Evolutionary conservation across 108 stramenopile genomes (phyloP), one percentile per base, ranked within the genome.

Genomic region (Conticribra guillardii): DNA sequence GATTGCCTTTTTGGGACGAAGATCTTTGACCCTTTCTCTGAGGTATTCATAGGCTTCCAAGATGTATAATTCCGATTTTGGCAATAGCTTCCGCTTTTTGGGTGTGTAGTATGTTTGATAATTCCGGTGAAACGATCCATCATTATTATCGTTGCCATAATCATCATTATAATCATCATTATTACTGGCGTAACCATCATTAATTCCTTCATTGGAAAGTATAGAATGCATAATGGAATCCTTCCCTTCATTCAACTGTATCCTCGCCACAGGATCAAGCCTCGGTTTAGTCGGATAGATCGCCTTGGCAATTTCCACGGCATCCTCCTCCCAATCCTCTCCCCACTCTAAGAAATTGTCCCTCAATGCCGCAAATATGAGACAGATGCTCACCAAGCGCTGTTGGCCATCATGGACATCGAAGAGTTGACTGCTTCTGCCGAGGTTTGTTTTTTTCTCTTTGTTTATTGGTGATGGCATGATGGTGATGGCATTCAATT

Each of bases 401-500:
- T 76, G 75, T 53, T 76, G 75, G 34, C 75, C 75, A 63, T 76
- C 75, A 31, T 76, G 61, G 16, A 76, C 75, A 44, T 76, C 75
- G 33, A 60, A 76, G 15, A 50, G 16, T 16, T 19, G 26, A 34
- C 67, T 59, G 16, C 18, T 59, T 50, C 32, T 52, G 16, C 30
- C 73, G 64, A 37, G 44, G 45, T 48, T 31, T 1, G 2, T 29
- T 55, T 59, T 8, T 41, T 56, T 67, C 66, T 56, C 73, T 54
- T 50, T 26, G 8, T 67, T 64, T 37, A 55, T 67, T 37, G 64
- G 73, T 1, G 57, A 53, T 14, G 57, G 56, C 11, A 74, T 64
- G 26, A 74, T 64, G 53, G n/a, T 24, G 4, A 59, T 59, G n/a
- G 57, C 22, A 26, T 26, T 26, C 17, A 59, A 18, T n/a, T 59